phyloP scores from a whole-genome alignment of 2,329 filamentous ascomycete genomes.

The Neonectria sp. region DNA sequence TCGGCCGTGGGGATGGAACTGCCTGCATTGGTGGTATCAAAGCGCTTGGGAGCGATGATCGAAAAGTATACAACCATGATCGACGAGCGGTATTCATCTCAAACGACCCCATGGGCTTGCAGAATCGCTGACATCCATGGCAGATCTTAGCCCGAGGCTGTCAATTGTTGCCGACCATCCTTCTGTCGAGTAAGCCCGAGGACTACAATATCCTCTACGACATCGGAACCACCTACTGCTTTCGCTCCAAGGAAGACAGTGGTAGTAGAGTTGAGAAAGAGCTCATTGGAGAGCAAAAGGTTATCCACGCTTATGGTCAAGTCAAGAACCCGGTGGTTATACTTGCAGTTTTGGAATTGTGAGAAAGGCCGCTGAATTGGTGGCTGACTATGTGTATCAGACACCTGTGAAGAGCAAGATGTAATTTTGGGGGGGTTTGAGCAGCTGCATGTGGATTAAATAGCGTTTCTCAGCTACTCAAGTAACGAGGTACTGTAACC shows the following conservation, averaged over 20 bases:
- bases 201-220: constrained; percentile 23
- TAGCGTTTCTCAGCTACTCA: too few relatives aligned
- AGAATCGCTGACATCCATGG: too few relatives aligned
- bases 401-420: constrained; percentile 11
- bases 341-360: constrained; percentile 17
- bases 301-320: constrained; percentile 20
- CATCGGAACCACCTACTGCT: constrained; percentile 15
- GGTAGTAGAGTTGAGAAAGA: constrained; percentile 17
- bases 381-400: constrained; percentile 17
- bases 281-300: constrained; percentile 15
- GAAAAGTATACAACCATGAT: constrained; percentile 13
- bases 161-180: not conserved
- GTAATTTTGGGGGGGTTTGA: not conserved
- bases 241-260: constrained; percentile 7
- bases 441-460: too few relatives aligned
- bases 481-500: too few relatives aligned
- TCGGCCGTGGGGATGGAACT: constrained; percentile 17
- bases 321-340: constrained; percentile 20
- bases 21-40: constrained; percentile 22
- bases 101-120: not conserved
- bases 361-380: constrained; percentile 4
- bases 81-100: constrained; percentile 8
- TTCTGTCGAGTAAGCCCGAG: not conserved
- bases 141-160: constrained; percentile 4
- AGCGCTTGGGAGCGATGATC: constrained; percentile 8